Conservation (phyloP, 805 yeast genomes). For the Candida incommunis region DNA sequence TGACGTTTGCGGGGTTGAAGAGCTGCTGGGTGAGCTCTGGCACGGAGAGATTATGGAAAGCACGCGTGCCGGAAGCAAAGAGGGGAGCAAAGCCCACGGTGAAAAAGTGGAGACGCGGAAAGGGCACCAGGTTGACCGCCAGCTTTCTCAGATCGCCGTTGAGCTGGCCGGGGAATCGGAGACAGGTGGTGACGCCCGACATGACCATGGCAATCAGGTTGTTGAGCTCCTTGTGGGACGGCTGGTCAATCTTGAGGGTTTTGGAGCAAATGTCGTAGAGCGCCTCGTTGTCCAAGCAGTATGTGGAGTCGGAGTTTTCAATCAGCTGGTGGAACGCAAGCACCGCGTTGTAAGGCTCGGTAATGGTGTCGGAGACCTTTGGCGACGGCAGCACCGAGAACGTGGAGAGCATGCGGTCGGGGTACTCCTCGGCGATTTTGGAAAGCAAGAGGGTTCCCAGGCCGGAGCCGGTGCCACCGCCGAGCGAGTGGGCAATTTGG, state of each 20-base stretch:
- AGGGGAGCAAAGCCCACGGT: slow-evolving; percentile 94
- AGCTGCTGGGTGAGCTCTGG: slow-evolving; percentile 92
- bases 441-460: slow-evolving; percentile 86
- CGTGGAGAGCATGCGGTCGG: slow-evolving; percentile 94
- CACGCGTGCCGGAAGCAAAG: slow-evolving; percentile 65
- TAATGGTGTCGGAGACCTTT: slow-evolving; percentile 82
- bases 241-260: slow-evolving; percentile 68
- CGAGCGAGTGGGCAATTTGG: slow-evolving; percentile 73
- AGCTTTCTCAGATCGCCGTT: slow-evolving; percentile 86
- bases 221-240: slow-evolving; percentile 69
- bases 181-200: slow-evolving; percentile 92
- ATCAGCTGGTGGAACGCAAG: slow-evolving; percentile 86
- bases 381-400: slow-evolving; percentile 94
- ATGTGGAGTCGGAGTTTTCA: slow-evolving; percentile 84
- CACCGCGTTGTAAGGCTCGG: slow-evolving; percentile 91
- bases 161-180: slow-evolving; percentile 91
- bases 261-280: slow-evolving; percentile 79
- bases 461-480: slow-evolving; percentile 97
- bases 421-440: slow-evolving; percentile 82
- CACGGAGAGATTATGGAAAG: slow-evolving; percentile 75
- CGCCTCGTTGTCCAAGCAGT: slow-evolving; percentile 93
- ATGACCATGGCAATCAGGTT: slow-evolving; percentile 77
- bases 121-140: slow-evolving; percentile 90
- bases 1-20: slow-evolving; percentile 85
- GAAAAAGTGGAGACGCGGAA: slow-evolving; percentile 92